phyloP scores from a whole-genome alignment of 805 yeast genomes.

The Candida tallmaniae region DNA sequence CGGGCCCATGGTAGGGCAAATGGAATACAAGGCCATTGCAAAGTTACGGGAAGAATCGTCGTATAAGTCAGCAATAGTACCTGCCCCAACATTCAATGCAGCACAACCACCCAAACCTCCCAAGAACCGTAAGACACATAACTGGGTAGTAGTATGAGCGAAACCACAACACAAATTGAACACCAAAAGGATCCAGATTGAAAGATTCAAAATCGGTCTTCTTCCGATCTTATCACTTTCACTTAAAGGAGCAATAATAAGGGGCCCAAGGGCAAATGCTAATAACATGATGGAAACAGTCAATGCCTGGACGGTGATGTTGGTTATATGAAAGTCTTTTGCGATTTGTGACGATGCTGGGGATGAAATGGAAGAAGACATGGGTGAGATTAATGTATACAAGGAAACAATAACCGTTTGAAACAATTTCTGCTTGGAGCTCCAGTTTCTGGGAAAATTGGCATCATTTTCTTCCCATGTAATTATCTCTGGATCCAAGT shows the following conservation, averaged over 20 bases:
- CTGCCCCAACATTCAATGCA: constrained; percentile 36
- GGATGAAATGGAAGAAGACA: constrained; percentile 37
- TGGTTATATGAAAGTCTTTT: constrained; percentile 24
- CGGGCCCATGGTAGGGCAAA: constrained; percentile 36
- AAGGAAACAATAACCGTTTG: constrained; percentile 26
- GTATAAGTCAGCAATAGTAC: constrained; percentile 33
- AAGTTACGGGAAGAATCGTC: constrained; percentile 27
- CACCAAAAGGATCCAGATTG: constrained; percentile 30
- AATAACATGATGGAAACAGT: constrained; percentile 33
- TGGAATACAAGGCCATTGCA: constrained; percentile 33
- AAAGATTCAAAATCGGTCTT: constrained; percentile 25
- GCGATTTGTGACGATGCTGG: constrained; percentile 31
- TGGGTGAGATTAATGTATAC: constrained; percentile 36
- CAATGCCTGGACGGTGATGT: constrained; percentile 21
- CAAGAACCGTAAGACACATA: constrained; percentile 29
- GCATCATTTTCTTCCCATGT: constrained; percentile 32
- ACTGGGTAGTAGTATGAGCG: constrained; percentile 27
- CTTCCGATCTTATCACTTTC: constrained; percentile 35
- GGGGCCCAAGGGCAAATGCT: constrained; percentile 40
- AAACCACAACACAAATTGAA: constrained; percentile 37
- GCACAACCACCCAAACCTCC: constrained; percentile 38
- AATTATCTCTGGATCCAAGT: constrained; percentile 34
- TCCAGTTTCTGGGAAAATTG: constrained; percentile 34
- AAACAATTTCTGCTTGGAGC: constrained; percentile 15
- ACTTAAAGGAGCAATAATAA: constrained; percentile 35